Base-by-base conservation (phyloP, 495 filamentous ascomycete species). In the Penicillium malachiteum region DNA sequence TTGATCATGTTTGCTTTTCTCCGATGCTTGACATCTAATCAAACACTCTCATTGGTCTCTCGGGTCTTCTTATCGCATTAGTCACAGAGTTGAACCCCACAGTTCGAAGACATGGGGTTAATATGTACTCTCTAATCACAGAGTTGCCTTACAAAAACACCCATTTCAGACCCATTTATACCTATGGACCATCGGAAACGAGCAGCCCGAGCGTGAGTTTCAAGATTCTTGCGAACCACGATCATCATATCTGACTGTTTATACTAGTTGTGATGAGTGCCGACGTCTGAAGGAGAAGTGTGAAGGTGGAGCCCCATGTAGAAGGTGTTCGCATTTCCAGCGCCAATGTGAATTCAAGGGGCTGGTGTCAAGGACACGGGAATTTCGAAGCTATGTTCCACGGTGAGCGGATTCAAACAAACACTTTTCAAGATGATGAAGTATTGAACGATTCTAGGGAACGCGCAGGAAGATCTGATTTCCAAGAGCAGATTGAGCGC, bases 261-360 rank as follows among this genome's bases (percentile, higher is more conserved):
- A 46, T 11, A 46, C 13, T 14, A 68, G 65, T 21, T 68, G 65
- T 43, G 65, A 69, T 52, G 60, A 58, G 21, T 69, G 66, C 39
- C 57, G 63, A 26, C 54, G 63, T 7, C 40, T 66, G 8, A 69
- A 69, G 38, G 66, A 66, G 53, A 66, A 69, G 47, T 72, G 69
- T 48, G 67, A 70, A 52, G 67, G 67, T n/a, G 65, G 67, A 44
- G 48, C 58, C 39, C 67, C 69, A 10, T 72, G 69, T 50, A 60
- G 61, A 32, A 56, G 67, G 38, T 72, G 69, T 42, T 49, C 58
- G 39, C 67, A 62, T 34, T 67, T 65, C 41, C 62, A 57, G 18
- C 60, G 69, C 17, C 52, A 47, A 50, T 72, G 69, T 56, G 63
- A 58, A 18, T 72, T 65, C 39, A 63, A 59, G 35, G 53, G 44